Evolutionary conservation across 2,329 filamentous ascomycete species (phyloP).

Genomic region (Basipetospora chlamydospora): DNA sequence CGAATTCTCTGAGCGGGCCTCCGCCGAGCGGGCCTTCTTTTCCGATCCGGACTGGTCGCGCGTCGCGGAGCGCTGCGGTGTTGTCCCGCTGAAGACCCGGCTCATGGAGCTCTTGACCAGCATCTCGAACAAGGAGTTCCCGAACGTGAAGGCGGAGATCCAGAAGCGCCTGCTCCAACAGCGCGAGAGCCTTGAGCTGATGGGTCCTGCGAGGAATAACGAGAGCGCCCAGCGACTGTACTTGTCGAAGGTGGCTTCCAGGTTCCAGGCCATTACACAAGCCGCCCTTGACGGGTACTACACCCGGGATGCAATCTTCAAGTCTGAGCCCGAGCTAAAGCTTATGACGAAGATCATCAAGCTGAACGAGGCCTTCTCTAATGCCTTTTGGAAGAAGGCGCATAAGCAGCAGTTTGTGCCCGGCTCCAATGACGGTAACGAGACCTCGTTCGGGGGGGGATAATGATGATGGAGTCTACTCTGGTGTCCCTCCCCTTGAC

Average conservation of each 20-base stretch:
- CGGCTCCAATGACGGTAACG: background rate
- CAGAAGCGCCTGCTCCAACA: conserved; percentile 6
- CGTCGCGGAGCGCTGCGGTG: conserved; percentile 17
- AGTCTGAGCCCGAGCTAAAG: conserved; percentile 12
- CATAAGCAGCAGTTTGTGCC: conserved; percentile 10
- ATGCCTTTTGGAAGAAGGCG: conserved; percentile 12
- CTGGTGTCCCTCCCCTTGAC: conserved; percentile 5
- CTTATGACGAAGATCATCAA: conserved; percentile 23
- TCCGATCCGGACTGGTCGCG: conserved; percentile 17
- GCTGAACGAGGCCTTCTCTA: conserved; percentile 22
- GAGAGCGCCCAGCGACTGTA: conserved; percentile 19
- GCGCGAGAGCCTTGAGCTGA: conserved; percentile 9
- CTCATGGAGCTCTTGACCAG: conserved; percentile 23
- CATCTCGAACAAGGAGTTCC: conserved; percentile 23
- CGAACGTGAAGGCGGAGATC: conserved; percentile 20
- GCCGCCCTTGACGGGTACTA: conserved; percentile 22
- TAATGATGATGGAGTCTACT: background rate
- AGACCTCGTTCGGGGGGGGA: background rate
- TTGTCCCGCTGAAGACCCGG: conserved; percentile 18
- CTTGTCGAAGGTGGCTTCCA: conserved; percentile 18
- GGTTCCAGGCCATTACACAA: conserved; percentile 15
- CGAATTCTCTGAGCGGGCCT: conserved; percentile 15
- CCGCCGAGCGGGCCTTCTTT: conserved; percentile 23
- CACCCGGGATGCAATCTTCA: conserved; percentile 16
- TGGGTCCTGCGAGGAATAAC: conserved; percentile 18